These are phyloP conservation scores for Lathyrus oleraceus DNA, from an alignment of 306 rosid species.

Conservation along the genomic window DNA sequence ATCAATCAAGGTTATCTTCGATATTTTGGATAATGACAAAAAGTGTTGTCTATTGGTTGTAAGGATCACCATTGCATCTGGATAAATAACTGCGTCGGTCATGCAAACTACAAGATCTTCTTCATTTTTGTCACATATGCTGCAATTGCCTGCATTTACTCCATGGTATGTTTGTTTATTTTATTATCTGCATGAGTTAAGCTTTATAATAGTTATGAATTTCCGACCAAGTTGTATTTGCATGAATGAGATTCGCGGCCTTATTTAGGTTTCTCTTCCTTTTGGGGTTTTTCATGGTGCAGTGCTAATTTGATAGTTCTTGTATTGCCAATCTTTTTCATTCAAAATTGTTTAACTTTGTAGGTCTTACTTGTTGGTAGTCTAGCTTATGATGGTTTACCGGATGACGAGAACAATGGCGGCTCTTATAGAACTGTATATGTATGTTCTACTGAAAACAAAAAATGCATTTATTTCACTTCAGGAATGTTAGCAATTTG, in stretches of 20 bases:
- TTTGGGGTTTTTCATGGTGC: constrained; percentile 11
- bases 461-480: constrained; percentile 20
- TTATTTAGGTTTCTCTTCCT: neutral
- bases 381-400: constrained; percentile 57
- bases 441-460: constrained; percentile 51
- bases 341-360: constrained; percentile 30
- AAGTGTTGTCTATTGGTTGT: constrained; percentile 48
- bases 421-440: constrained; percentile 70
- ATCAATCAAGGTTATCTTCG: constrained; percentile 23
- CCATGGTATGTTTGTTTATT: constrained; percentile 70
- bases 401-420: constrained; percentile 63
- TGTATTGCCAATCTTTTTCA: constrained; percentile 27
- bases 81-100: constrained; percentile 96
- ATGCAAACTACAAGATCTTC: constrained; percentile 88
- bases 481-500: constrained; percentile 22
- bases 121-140: constrained; percentile 83
- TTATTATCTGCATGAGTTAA: constrained; percentile 23
- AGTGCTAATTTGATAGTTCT: constrained; percentile 17
- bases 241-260: constrained; percentile 2
- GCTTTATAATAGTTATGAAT: constrained; percentile 23
- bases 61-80: constrained; percentile 99
- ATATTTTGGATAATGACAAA: constrained; percentile 39
- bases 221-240: constrained; percentile 17
- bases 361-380: constrained; percentile 91
- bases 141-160: constrained; percentile 74